These are phyloP conservation scores for Pneumocystis jirovecii DNA, from an alignment of 1,139 yeast species.

Conservation along the genomic window DNA sequence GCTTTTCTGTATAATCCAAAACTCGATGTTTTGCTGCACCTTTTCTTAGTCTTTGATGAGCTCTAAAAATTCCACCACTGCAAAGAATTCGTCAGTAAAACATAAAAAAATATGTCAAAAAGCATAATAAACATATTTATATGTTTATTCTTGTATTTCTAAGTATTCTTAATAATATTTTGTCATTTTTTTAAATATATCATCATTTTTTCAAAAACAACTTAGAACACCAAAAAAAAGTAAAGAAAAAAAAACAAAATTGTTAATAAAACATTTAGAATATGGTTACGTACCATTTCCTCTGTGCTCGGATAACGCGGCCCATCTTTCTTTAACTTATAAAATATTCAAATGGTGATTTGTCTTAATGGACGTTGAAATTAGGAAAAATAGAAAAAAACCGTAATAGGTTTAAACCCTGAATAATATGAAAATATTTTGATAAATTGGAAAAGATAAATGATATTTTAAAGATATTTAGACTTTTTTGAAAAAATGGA, in stretches of 20 bases:
- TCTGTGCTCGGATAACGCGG: slow-evolving; percentile 99
- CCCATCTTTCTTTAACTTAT: slow-evolving; percentile 29
- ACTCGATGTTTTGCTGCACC: slow-evolving; percentile 99
- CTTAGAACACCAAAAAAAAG: neutral
- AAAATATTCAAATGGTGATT: neutral
- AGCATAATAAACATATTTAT: neutral
- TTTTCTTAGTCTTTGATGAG: slow-evolving; percentile 99
- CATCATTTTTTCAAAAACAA: neutral
- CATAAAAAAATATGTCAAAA: neutral
- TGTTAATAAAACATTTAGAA: too few species aligned
- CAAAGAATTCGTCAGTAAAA: neutral
- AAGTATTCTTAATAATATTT: neutral
- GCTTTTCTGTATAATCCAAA: slow-evolving; percentile 98
- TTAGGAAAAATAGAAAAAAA: neutral
- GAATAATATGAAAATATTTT: neutral
- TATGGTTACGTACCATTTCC: slow-evolving; percentile 51
- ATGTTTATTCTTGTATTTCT: neutral
- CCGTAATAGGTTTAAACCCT: neutral
- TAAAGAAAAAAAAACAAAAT: neutral
- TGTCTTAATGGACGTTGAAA: neutral
- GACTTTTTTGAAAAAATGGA: too few species aligned
- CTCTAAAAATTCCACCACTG: slow-evolving; percentile 95
- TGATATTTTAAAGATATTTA: neutral
- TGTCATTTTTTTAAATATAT: neutral
- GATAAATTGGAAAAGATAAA: neutral